Evolutionary conservation across 2,329 filamentous ascomycete genomes (phyloP).

Genomic region (Botryotinia globosa): DNA sequence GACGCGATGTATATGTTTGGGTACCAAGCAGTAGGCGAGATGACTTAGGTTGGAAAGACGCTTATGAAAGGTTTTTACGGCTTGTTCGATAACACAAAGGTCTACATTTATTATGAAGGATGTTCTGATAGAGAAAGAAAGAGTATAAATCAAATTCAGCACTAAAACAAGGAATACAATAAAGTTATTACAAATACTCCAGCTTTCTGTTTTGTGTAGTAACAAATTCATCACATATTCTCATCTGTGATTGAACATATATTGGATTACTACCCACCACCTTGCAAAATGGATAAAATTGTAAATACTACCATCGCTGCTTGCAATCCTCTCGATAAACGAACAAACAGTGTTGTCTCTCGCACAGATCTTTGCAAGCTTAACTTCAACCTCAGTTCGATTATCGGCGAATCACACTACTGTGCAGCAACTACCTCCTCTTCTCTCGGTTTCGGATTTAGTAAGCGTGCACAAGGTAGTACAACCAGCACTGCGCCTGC

Average conservation of each 20-base stretch:
- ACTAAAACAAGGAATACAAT: slow-evolving; percentile 44
- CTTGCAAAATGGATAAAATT: slow-evolving; percentile 49
- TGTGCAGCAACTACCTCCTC: slow-evolving; percentile 39
- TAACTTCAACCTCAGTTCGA: slow-evolving; percentile 44
- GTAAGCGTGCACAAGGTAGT: slow-evolving; percentile 6
- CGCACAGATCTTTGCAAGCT: slow-evolving; percentile 48
- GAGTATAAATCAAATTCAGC: slow-evolving; percentile 46
- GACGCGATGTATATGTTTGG: slow-evolving; percentile 41
- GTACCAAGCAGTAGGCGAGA: slow-evolving; percentile 41
- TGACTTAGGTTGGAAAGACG: slow-evolving; percentile 44
- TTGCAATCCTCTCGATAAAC: slow-evolving; percentile 55
- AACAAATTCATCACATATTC: slow-evolving; percentile 43
- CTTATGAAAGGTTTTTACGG: slow-evolving; percentile 45
- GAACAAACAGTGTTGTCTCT: slow-evolving; percentile 52
- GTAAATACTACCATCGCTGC: slow-evolving; percentile 54
- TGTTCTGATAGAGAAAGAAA: slow-evolving; percentile 50
- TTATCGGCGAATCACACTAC: slow-evolving; percentile 47
- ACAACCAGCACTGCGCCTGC: slow-evolving; percentile 24
- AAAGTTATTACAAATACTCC: slow-evolving; percentile 47
- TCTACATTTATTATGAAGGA: slow-evolving; percentile 37
- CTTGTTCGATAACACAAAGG: slow-evolving; percentile 23
- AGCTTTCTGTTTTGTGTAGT: slow-evolving; percentile 47
- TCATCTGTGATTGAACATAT: slow-evolving; percentile 42
- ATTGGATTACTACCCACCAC: slow-evolving; percentile 44
- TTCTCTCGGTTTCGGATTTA: neutral